Base-by-base conservation (phyloP, 306 rosid species). In the Lathyrus aphaca region DNA sequence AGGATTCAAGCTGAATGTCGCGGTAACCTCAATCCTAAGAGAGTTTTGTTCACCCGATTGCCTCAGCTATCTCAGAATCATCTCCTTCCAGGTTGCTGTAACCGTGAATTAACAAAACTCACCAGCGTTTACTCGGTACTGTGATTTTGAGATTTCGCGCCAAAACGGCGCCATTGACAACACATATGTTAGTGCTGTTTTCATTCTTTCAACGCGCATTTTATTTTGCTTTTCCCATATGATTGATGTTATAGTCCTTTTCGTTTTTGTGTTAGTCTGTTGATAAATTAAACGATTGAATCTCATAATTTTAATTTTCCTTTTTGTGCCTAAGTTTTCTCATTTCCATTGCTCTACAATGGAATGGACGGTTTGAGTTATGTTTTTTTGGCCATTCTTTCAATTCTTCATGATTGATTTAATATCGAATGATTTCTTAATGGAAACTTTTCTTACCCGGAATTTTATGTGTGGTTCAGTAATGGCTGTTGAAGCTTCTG, bases 401-500 rank as follows among this genome's bases (percentile, higher is more conserved):
- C 38, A 12, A n/a, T 44, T 17, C 29, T 57, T 63, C 45, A 21
- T 37, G 54, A 59, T 50, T 69, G 64, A 55, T 30, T 23, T 48
- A 16, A 10, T 42, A 63, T 30, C 23, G 40, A 16, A 10, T 42
- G 19, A 10, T 61, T 68, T 64, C 23, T 45, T 63, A 30, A 74
- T n/a, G 60, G 23, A 56, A 64, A 48, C 35, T 56, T 64, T 73
- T 45, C 37, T 43, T n/a, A 8, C 3, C 21, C 79, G 71, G 83
- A 74, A 44, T 54, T 74, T 57, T 17, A 37, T 53, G 72, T 78
- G 75, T 42, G 35, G 62, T 66, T 75, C 79, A 49, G 79, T 75
- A 38, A 82, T 82, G 83, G 86, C 86, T 75, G 76, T 79, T 27
- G 86, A 82, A 73, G 64, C 81, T 78, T 71, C 83, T n/a, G 68